Evolutionary conservation across 352 stramenopile species (phyloP).

Genomic region (Phytophthora tentaculata): DNA sequence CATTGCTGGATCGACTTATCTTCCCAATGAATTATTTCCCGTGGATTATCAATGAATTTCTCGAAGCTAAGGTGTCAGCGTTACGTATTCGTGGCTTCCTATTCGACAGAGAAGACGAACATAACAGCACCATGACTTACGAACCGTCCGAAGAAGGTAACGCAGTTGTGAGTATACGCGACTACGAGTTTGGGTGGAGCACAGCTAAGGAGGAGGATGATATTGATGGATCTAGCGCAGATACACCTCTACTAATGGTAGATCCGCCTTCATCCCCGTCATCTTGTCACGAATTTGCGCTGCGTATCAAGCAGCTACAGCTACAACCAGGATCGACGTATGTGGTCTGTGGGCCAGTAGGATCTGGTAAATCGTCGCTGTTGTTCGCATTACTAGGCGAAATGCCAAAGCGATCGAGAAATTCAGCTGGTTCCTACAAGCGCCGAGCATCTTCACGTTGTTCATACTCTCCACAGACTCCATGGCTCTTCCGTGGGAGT

Average conservation of each 20-base stretch:
- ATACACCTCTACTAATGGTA: constrained; percentile 31
- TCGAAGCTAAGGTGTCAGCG: constrained; percentile 86
- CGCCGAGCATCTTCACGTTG: constrained; percentile 10
- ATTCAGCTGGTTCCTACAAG: background rate
- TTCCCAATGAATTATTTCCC: constrained; percentile 93
- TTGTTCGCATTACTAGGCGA: constrained; percentile 96
- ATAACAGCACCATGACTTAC: too few species aligned
- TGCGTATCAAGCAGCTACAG: constrained; percentile 54
- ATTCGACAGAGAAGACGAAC: constrained; percentile 40
- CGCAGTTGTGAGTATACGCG: constrained; percentile 27
- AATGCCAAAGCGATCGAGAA: constrained; percentile 70
- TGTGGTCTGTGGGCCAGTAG: constrained; percentile 90
- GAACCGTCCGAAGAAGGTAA: background rate
- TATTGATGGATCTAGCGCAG: constrained; percentile 10
- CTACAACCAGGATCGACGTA: constrained; percentile 51
- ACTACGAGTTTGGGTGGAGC: constrained; percentile 43
- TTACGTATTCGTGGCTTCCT: constrained; percentile 78
- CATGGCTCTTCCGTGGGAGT: constrained; percentile 75
- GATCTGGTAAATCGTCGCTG: constrained; percentile 96
- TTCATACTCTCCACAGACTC: constrained; percentile 79
- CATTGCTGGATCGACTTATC: constrained; percentile 89
- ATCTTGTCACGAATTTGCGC: constrained; percentile 35
- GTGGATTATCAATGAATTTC: constrained; percentile 91
- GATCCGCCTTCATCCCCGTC: constrained; percentile 5
- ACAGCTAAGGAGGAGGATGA: background rate